Percentiles rank a stretch among this genome's conserved stretches.
Conservation (phyloP, 202 grass and related monocot genomes). For the Musa balbisiana region DNA sequence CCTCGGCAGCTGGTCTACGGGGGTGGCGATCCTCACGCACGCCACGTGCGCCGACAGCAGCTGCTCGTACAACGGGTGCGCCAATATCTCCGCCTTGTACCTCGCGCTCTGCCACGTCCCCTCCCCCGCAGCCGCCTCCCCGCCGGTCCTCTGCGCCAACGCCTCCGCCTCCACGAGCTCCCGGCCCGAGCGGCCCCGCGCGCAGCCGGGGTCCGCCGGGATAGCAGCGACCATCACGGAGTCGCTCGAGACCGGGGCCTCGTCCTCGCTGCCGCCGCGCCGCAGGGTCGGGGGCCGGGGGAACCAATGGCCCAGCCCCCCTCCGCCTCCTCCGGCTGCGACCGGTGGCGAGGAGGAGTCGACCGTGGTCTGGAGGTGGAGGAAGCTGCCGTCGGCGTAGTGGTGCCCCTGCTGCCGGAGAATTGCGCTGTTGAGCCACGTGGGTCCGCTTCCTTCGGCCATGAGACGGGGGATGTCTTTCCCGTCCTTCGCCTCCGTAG, state of each 20-base stretch:
- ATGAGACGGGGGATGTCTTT: constrained; percentile 4
- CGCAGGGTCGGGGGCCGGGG: not conserved
- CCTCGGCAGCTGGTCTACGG: constrained; percentile 85
- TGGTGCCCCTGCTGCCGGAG: constrained; percentile 5
- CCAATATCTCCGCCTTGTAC: constrained; percentile 62
- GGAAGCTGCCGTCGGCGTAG: constrained; percentile 2
- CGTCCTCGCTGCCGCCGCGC: constrained; percentile 10
- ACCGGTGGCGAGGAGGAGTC: not conserved
- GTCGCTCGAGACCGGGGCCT: constrained; percentile 35
- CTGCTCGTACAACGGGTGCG: constrained; percentile 86
- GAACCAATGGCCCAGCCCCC: not conserved
- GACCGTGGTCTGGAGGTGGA: constrained; percentile 6
- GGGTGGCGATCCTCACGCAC: constrained; percentile 85
- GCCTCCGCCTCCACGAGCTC: not conserved
- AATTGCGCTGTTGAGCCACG: constrained; percentile 23
- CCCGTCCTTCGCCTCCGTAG: not conserved
- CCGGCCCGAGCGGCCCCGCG: not conserved
- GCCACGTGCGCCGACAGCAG: constrained; percentile 85
- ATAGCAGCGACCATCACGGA: constrained; percentile 18
- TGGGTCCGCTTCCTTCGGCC: constrained; percentile 6
- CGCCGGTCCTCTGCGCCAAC: not conserved
- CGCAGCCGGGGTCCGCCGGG: not conserved
- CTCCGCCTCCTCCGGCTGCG: not conserved
- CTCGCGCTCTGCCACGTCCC: constrained; percentile 18
- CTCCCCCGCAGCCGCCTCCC: not conserved